These are phyloP conservation scores for Coemansia sp. DNA, from an alignment of 192 early-diverging fungal species.

Conservation along the genomic window DNA sequence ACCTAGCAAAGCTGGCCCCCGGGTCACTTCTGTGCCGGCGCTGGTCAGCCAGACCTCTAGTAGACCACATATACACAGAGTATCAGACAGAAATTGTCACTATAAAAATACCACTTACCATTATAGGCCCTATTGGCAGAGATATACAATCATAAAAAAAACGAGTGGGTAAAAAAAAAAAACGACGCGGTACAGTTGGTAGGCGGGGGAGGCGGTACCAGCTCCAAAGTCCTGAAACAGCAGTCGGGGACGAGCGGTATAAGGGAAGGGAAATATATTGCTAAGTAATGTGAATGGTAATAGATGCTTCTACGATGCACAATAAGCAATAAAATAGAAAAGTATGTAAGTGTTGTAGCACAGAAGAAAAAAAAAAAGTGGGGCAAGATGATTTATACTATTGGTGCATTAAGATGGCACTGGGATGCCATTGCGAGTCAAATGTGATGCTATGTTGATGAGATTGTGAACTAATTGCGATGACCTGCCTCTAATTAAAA, in stretches of 20 bases:
- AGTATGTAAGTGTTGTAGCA: background rate
- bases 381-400: background rate
- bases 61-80: background rate
- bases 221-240: background rate
- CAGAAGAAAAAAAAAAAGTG: background rate
- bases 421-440: background rate
- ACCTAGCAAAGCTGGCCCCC: background rate
- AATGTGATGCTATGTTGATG: background rate
- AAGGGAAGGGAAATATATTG: background rate
- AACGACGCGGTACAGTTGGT: background rate
- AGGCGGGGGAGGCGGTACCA: background rate
- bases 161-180: background rate
- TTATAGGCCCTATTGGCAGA: background rate
- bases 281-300: background rate
- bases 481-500: background rate
- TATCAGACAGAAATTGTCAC: background rate
- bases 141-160: background rate
- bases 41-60: background rate
- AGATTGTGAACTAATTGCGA: background rate
- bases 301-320: background rate
- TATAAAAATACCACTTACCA: conserved; percentile 10
- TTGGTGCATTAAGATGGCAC: background rate
- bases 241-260: background rate
- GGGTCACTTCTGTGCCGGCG: background rate
- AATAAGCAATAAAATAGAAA: background rate